Percentiles rank a stretch among this genome's conserved stretches.
Evolutionary conservation across 1,284 basidiomycete species (phyloP).

Genomic region (Phaffia rhodozyma): DNA sequence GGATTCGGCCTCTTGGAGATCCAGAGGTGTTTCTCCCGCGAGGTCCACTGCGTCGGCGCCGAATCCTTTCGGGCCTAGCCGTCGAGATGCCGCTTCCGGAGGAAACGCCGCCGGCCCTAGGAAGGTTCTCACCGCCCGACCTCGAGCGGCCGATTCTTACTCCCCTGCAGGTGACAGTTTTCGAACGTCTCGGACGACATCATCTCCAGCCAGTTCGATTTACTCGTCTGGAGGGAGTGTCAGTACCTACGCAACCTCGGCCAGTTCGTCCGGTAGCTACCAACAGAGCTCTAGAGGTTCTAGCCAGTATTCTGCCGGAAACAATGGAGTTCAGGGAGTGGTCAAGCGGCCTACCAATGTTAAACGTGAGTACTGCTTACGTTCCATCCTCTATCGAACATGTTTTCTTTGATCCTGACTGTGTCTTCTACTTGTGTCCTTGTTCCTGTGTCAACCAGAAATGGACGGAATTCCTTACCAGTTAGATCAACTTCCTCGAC

Average conservation of each 20-base stretch:
- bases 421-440: neutral
- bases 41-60: too few species aligned
- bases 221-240: constrained; percentile 10
- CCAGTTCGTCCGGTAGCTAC: constrained; percentile 1
- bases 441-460: neutral
- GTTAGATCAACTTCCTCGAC: constrained; percentile 17
- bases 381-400: neutral
- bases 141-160: neutral
- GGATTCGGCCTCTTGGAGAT: too few species aligned
- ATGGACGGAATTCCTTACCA: constrained; percentile 17
- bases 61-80: too few species aligned
- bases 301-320: constrained; percentile 3
- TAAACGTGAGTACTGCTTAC: constrained; percentile 10
- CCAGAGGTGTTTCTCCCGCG: too few species aligned
- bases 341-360: constrained; percentile 16
- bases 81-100: too few species aligned
- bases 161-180: too few species aligned
- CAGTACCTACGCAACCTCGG: constrained; percentile 15
- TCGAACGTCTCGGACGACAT: neutral
- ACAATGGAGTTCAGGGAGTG: neutral
- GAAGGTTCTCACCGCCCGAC: neutral
- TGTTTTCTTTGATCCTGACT: neutral
- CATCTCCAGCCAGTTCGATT: constrained; percentile 10
- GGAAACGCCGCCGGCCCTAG: too few species aligned
- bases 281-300: constrained; percentile 3